Evolutionary conservation across 2,329 filamentous ascomycete species (phyloP), one percentile per base, ranked within the genome.

Genomic region (Penicillium sp.): DNA sequence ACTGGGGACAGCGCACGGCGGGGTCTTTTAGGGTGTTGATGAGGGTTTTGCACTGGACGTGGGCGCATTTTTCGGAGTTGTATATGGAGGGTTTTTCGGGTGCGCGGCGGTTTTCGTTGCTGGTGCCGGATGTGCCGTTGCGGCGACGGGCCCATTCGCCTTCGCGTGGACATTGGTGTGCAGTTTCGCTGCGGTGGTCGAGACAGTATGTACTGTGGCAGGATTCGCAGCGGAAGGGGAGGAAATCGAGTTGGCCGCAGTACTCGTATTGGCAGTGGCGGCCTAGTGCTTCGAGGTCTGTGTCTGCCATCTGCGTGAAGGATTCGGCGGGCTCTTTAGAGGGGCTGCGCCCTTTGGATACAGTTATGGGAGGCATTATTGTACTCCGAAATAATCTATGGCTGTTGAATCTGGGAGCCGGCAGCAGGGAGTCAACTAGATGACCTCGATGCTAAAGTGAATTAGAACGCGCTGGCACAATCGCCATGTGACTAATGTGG

Each of bases 201-300:
- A 96, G 88, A 73, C 95, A 99, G 78, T 86, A 99, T 14, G 88
- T 93, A 55, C 80, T 80, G 67, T 77, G 83, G 77, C 94, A 99
- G 63, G 89, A 94, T 71, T 95, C 90, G 78, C 94, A 99, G 69
- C 86, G 83, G 74, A 97, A 97, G 4, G 94, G 94, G 4, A 99
- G 84, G 74, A 99, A 97, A 76, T 97, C 94, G 57, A 97, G 89
- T 70, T 94, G 89, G 71, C 92, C 88, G 80, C 94, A 99, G 80
- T 91, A 95, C 61, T 88, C 80, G 75, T 89, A 87, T 73, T 97
- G 86, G 82, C 94, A 99, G 79, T 97, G 92, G 58, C 84, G 84
- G 74, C 94, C 94, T 64, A 97, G 88, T 23, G 92, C 83, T 66
- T 90, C 87, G 44, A 92, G 87, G 75, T 97, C 92, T 67, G 85